Evolutionary conservation across 2,329 filamentous ascomycete genomes (phyloP).

Genomic region (Colletotrichum paranaense): DNA sequence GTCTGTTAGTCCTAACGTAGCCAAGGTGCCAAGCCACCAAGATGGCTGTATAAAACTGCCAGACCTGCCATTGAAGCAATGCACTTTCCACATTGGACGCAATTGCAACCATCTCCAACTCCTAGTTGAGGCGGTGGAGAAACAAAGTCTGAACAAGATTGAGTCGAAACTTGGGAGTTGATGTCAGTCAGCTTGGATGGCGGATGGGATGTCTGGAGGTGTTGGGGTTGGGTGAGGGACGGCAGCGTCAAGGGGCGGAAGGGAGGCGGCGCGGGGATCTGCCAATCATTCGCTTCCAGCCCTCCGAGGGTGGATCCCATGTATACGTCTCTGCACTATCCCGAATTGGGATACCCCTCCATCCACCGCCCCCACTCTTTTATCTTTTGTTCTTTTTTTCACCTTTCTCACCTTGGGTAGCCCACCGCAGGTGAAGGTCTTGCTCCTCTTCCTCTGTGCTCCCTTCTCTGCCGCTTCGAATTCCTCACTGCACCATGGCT

Average conservation of each 20-base stretch:
- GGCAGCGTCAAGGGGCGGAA: neutral
- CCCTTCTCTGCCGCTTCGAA: too few species aligned
- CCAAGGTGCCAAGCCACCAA: neutral
- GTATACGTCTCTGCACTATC: too few species aligned
- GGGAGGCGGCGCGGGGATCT: neutral
- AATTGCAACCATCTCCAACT: neutral
- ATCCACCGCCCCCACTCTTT: neutral
- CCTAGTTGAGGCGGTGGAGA: neutral
- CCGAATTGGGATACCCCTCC: neutral
- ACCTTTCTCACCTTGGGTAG: too few species aligned
- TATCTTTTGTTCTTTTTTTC: neutral
- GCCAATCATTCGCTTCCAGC: constrained; percentile 2
- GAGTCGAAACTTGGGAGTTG: neutral
- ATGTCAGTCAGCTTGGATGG: neutral
- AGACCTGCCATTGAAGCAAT: neutral
- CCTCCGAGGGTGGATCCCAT: neutral
- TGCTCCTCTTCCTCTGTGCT: neutral
- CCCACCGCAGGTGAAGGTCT: too few species aligned
- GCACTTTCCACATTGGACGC: neutral
- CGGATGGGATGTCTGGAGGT: neutral
- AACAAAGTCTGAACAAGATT: neutral
- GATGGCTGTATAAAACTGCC: neutral
- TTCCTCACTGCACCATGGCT: neutral
- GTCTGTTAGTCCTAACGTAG: too few species aligned
- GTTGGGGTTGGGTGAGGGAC: neutral